These are phyloP conservation scores for Xylariaceae sp. DNA, from an alignment of 2,329 filamentous ascomycete genomes.

Conservation along the genomic window DNA sequence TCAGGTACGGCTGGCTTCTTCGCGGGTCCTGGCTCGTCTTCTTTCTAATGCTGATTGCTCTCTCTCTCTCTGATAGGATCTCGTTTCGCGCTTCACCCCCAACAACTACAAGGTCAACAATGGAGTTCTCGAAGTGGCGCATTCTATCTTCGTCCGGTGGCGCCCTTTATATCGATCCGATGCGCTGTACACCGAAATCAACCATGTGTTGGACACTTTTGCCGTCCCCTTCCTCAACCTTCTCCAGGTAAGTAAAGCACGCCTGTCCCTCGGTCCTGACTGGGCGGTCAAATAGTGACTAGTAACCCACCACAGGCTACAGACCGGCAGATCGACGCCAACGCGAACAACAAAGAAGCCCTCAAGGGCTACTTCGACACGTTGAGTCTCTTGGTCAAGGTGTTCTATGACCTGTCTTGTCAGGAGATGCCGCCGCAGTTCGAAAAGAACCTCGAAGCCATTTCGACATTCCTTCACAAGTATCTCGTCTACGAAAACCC, in stretches of 20 bases:
- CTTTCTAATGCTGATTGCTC: too few species aligned
- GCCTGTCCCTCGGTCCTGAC: too few species aligned
- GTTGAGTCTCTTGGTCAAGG: constrained; percentile 81
- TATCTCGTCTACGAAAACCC: constrained; percentile 87
- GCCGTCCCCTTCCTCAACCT: constrained; percentile 76
- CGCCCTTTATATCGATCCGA: constrained; percentile 89
- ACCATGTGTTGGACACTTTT: constrained; percentile 86
- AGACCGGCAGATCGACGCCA: constrained; percentile 66
- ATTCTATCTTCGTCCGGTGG: constrained; percentile 97
- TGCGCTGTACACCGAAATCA: constrained; percentile 89
- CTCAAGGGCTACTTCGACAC: constrained; percentile 78
- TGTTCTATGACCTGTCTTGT: constrained; percentile 94
- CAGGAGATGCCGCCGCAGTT: constrained; percentile 94
- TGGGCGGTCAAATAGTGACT: too few species aligned
- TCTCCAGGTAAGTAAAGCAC: constrained; percentile 55
- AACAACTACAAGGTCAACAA: constrained; percentile 82
- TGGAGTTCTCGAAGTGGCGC: constrained; percentile 92
- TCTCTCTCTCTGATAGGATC: constrained; percentile 60
- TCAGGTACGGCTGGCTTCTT: constrained; percentile 52
- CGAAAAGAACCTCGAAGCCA: constrained; percentile 75
- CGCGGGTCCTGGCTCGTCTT: too few species aligned
- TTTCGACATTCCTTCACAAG: constrained; percentile 80
- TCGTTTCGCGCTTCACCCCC: constrained; percentile 79
- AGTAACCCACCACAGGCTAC: constrained; percentile 47
- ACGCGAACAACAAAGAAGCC: constrained; percentile 66